Conservation (phyloP, 352 stramenopile genomes). For the Phytophthora kernoviae region DNA sequence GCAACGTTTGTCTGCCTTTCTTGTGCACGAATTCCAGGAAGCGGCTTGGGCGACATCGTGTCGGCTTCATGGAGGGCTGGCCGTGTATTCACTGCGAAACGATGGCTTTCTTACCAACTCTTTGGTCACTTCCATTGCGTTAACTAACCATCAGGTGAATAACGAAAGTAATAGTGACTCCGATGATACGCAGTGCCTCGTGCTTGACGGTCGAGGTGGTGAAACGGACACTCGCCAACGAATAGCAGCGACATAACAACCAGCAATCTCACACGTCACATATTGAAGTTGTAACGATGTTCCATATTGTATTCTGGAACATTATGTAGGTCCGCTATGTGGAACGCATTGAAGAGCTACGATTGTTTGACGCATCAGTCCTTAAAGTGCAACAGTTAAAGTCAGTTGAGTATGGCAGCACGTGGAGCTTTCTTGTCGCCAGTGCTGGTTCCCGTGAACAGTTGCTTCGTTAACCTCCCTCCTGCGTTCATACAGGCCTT, state of each 20-base stretch:
- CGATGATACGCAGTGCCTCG: no score
- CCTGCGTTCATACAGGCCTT: conserved; percentile 70
- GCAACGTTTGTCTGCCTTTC: conserved; percentile 55
- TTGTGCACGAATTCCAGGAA: conserved; percentile 53
- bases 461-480: conserved; percentile 78
- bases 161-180: no score
- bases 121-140: not conserved
- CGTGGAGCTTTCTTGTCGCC: conserved; percentile 71
- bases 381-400: conserved; percentile 13
- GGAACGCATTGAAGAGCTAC: not conserved
- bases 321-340: not conserved
- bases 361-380: conserved; percentile 26
- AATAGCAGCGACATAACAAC: not conserved
- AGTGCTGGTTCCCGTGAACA: conserved; percentile 60
- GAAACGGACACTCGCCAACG: not conserved
- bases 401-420: conserved; percentile 23
- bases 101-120: conserved; percentile 13
- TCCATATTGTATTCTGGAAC: not conserved
- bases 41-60: conserved; percentile 34
- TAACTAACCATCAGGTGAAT: not conserved
- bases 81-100: conserved; percentile 46
- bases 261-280: not conserved
- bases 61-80: conserved; percentile 37
- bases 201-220: no score
- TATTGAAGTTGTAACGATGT: not conserved